Conservation (phyloP, 2,329 filamentous ascomycete species). For the Ceratocystis huliohia region DNA sequence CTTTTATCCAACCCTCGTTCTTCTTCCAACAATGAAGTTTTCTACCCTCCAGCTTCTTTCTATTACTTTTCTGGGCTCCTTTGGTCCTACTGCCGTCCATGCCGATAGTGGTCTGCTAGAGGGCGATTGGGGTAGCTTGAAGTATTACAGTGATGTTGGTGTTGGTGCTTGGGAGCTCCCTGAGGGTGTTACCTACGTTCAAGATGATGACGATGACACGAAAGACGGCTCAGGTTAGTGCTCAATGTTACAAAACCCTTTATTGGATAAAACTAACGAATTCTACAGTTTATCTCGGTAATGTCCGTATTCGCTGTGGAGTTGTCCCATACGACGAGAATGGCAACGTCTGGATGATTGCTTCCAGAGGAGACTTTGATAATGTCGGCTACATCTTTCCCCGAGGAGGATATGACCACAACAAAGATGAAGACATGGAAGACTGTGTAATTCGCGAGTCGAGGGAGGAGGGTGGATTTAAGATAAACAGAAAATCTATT, state of each 20-base stretch:
- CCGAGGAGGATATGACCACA: neutral
- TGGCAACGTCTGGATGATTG: neutral
- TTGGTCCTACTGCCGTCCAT: neutral
- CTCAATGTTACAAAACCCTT: neutral
- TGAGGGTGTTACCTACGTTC: neutral
- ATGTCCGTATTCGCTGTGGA: neutral
- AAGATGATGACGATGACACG: fast-evolving
- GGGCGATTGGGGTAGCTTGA: neutral
- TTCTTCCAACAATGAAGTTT: neutral
- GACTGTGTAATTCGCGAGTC: neutral
- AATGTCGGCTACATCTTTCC: neutral
- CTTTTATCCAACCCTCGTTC: neutral
- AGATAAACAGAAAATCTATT: neutral
- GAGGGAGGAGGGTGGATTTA: neutral
- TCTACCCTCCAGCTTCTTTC: neutral
- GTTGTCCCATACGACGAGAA: neutral
- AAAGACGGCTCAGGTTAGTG: neutral
- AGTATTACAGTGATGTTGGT: neutral
- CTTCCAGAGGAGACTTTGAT: neutral
- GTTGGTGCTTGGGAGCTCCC: neutral
- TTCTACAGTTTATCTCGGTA: neutral
- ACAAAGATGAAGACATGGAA: fast-evolving
- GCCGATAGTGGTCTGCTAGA: neutral
- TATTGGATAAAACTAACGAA: neutral
- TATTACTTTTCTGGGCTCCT: neutral